Evolutionary conservation across 2,329 filamentous ascomycete species (phyloP).

Genomic region (Neopestalotiopsis clavispora): DNA sequence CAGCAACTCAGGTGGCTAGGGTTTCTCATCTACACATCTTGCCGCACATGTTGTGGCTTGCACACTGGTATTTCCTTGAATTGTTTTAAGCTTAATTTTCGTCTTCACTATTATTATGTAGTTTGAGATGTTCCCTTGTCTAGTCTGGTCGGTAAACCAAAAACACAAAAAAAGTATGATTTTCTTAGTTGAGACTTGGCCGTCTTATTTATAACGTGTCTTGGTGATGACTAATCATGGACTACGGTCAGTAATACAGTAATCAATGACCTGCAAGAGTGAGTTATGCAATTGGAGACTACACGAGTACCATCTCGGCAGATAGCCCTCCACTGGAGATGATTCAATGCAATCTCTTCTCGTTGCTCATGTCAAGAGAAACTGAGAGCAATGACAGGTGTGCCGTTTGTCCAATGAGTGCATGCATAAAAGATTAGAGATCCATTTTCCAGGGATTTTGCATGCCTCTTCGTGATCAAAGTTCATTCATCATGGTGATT

Average conservation of each 20-base stretch:
- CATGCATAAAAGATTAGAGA: no score
- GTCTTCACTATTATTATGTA: constrained; percentile 32
- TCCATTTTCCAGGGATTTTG: no score
- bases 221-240: neutral
- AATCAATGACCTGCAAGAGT: no score
- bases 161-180: constrained; percentile 30
- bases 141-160: constrained; percentile 33
- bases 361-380: no score
- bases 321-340: no score
- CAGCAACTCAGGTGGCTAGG: constrained; percentile 22
- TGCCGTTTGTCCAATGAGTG: no score
- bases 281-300: no score
- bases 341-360: no score
- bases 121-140: constrained; percentile 30
- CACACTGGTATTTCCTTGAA: constrained; percentile 36
- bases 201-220: neutral
- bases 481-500: constrained; percentile 1
- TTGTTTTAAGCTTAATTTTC: constrained; percentile 30
- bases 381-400: no score
- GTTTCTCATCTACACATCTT: constrained; percentile 30
- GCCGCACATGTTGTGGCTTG: constrained; percentile 32
- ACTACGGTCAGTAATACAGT: no score
- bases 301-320: no score
- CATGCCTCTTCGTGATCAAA: neutral
- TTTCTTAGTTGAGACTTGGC: constrained; percentile 22